These are phyloP conservation scores for Dioscorea cayenensis DNA, from an alignment of 116 monocot genomes.

Conservation along the genomic window DNA sequence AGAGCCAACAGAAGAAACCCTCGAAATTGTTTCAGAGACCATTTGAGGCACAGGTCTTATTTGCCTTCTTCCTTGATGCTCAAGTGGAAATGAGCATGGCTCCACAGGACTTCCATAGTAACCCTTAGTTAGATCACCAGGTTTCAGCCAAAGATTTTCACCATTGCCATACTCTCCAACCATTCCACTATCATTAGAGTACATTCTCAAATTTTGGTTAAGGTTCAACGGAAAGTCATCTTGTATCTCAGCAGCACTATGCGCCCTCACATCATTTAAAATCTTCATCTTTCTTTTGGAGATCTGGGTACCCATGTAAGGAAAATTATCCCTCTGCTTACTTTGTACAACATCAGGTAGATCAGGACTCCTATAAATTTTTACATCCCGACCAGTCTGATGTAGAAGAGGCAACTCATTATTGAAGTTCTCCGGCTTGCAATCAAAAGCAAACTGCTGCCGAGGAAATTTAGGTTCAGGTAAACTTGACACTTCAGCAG, in stretches of 20 bases:
- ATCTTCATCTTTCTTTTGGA: slow-evolving; percentile 9
- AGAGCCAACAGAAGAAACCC: slow-evolving; percentile 1
- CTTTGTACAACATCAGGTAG: slow-evolving; percentile 1
- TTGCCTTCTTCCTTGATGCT: slow-evolving; percentile 12
- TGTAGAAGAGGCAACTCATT: slow-evolving; percentile 5
- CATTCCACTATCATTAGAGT: slow-evolving; percentile 7
- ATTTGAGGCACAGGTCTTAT: slow-evolving; percentile 8
- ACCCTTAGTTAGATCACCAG: slow-evolving; percentile 9
- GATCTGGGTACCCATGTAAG: slow-evolving; percentile 3
- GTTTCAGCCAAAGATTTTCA: slow-evolving; percentile 15
- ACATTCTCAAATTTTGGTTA: slow-evolving; percentile 13
- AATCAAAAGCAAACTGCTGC: slow-evolving; percentile 17
- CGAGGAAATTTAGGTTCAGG: slow-evolving; percentile 21
- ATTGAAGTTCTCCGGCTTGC: slow-evolving; percentile 13
- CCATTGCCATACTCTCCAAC: slow-evolving; percentile 5
- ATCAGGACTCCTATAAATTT: slow-evolving; percentile 7
- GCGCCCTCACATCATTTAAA: slow-evolving; percentile 4
- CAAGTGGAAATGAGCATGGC: slow-evolving; percentile 3
- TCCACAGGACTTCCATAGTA: slow-evolving; percentile 12
- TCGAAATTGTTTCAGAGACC: slow-evolving; percentile 4
- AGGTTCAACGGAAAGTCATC: slow-evolving; percentile 11
- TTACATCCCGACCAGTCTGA: slow-evolving; percentile 14
- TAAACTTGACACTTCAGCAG: slow-evolving; percentile 11
- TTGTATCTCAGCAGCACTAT: slow-evolving; percentile 6
- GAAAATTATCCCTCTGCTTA: slow-evolving; percentile 15